Conservation (phyloP, 257 asterid species). For the Asclepias syriaca region DNA sequence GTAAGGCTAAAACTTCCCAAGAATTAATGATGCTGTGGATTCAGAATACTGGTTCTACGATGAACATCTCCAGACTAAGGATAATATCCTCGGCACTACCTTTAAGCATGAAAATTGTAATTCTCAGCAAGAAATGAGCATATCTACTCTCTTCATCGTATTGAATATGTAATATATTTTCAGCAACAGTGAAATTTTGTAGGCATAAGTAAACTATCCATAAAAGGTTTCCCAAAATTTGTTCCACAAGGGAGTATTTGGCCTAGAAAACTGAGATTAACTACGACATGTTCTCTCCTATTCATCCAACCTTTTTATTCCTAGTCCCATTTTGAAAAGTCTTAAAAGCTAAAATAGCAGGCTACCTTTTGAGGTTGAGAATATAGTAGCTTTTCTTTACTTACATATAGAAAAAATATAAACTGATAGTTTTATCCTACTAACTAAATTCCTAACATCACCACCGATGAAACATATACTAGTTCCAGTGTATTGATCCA, state of each 20-base stretch:
- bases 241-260: neutral
- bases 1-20: neutral
- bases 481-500: neutral
- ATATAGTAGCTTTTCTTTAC: neutral
- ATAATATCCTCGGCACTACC: neutral
- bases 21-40: neutral
- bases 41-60: neutral
- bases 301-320: neutral
- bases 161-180: neutral
- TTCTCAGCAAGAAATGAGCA: neutral
- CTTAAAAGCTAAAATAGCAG: neutral
- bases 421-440: neutral
- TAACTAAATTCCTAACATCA: neutral
- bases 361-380: neutral
- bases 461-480: neutral
- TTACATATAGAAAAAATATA: neutral
- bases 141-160: neutral
- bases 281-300: neutral
- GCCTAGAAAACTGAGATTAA: neutral
- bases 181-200: neutral
- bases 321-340: neutral
- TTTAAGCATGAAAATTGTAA: neutral
- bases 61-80: neutral
- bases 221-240: neutral
- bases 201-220: neutral